A percentile compares a stretch with the other conserved stretches of the same genome.
phyloP scores from a whole-genome alignment of 1,284 basidiomycete species.

The Mycosarcoma mackinlayi region DNA sequence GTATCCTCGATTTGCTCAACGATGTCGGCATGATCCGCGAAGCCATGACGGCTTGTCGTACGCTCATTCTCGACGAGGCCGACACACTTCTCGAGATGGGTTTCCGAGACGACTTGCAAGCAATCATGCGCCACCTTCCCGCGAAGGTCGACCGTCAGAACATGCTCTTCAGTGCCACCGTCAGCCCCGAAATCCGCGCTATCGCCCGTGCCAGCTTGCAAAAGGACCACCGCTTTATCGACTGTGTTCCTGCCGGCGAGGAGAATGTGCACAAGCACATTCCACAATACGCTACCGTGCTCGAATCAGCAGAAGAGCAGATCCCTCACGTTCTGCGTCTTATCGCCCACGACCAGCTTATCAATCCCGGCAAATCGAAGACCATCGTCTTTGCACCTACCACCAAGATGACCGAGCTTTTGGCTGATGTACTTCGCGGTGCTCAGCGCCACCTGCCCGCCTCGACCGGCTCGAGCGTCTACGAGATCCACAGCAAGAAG shows the following conservation, averaged over 20 bases:
- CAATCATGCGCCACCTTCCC: conserved; percentile 79
- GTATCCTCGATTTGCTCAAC: conserved; percentile 82
- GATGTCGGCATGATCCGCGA: conserved; percentile 52
- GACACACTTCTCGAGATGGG: conserved; percentile 97
- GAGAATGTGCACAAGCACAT: conserved; percentile 80
- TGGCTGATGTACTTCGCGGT: conserved; percentile 72
- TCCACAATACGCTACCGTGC: conserved; percentile 83
- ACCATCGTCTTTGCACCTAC: conserved; percentile 89
- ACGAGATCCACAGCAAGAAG: conserved; percentile 88
- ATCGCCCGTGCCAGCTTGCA: conserved; percentile 74
- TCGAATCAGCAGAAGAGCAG: conserved; percentile 78
- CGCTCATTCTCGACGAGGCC: conserved; percentile 93
- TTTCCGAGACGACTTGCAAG: conserved; percentile 88
- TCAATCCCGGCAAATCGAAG: conserved; percentile 79
- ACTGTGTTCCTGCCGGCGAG: conserved; percentile 74
- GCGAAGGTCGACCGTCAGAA: conserved; percentile 80
- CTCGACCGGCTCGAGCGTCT: conserved; percentile 60
- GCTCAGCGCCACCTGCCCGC: conserved; percentile 36
- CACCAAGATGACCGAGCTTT: conserved; percentile 84
- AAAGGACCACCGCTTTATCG: conserved; percentile 74
- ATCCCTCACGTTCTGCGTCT: conserved; percentile 83
- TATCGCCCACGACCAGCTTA: conserved; percentile 88
- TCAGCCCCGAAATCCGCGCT: conserved; percentile 71
- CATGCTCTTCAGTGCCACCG: conserved; percentile 92
- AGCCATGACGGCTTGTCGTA: conserved; percentile 70